Conservation (phyloP, 768 basidiomycete species). For the Mycena belliarum region DNA sequence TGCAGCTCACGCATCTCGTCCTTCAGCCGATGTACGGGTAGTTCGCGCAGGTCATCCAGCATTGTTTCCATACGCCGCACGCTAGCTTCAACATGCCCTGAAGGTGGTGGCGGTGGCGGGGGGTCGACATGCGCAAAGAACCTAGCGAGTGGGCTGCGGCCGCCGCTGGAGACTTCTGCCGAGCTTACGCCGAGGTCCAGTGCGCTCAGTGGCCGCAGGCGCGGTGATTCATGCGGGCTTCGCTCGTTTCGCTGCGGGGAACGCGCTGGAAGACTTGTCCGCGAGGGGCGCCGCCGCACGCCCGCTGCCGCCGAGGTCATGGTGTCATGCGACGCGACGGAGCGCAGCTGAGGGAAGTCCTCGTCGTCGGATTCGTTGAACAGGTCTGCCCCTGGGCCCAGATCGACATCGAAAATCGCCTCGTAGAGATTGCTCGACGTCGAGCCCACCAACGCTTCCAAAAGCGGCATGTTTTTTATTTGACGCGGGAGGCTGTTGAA, state of each 20-base stretch:
- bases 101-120: conserved; percentile 7
- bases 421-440: conserved; percentile 68
- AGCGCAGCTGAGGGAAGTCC: conserved; percentile 41
- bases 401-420: conserved; percentile 76
- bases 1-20: conserved; percentile 85
- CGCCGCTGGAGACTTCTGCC: conserved; percentile 27
- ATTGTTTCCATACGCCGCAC: conserved; percentile 59
- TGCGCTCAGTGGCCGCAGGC: conserved; percentile 21
- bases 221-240: conserved; percentile 21
- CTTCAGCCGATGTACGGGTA: conserved; percentile 67
- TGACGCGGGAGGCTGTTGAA: conserved; percentile 69
- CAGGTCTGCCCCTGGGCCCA: conserved; percentile 46
- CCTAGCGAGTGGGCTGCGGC: conserved; percentile 49
- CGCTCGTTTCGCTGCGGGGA: conserved; percentile 20
- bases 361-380: conserved; percentile 52
- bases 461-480: conserved; percentile 70
- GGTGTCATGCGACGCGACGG: conserved; percentile 40
- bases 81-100: conserved; percentile 42
- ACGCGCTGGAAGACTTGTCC: conserved; percentile 23
- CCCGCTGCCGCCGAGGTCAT: conserved; percentile 22
- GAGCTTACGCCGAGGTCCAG: conserved; percentile 20
- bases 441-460: conserved; percentile 78
- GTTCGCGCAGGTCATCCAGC: conserved; percentile 59
- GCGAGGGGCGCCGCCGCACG: conserved; percentile 21
- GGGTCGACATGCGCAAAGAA: conserved; percentile 39